Base-by-base conservation (phyloP, 1,284 basidiomycete genomes). In the Pseudozyma tsukubaensis region DNA sequence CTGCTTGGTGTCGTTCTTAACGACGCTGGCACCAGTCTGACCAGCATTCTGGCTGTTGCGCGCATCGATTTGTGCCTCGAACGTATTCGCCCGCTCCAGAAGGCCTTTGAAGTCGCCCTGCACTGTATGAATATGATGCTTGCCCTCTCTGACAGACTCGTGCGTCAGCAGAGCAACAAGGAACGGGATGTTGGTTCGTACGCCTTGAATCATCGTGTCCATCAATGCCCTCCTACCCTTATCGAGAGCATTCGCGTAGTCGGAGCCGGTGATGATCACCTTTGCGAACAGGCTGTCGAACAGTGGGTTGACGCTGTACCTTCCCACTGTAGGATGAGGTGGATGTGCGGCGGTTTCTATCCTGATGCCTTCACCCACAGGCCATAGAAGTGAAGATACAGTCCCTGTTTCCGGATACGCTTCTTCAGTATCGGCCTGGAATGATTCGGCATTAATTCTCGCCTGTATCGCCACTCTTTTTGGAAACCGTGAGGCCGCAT, bases 241-340 rank as follows among this genome's bases (percentile, higher is more conserved):
- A 4, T 49, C 48, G 1, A 78, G 21, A 7, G 71, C 71, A 6
- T 35, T 24, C 1, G 11, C 19, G 24, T 71, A 76, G 39, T 16
- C 64, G 12, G 60, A 50, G 0, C 70, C 68, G 10, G 76, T 72
- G 16, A 78, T 63, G 53, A 80, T 71, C 10, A 78, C 50, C 43
- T 80, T 80, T 10, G 76, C 78, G 43, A 80, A 35, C 42, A 80
- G 50, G 21, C 68, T 76, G 58, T 80, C 78, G 53, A 76, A 80
- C 4, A 68, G 45, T 14, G 75, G 57, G n/a, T 45, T 57, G 14
- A 66, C 64, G 6, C 9, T 35, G 32, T 72, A 79, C 21, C 3
- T 9, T 3, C 62, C 68, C 36, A 62, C 9, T 1, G 3, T 3
- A 0, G 59, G 51, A n/a, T 52, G 62, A 0, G 77, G 74, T 1